Evolutionary conservation across 2,329 filamentous ascomycete species (phyloP), one percentile per base, ranked within the genome.

Genomic region (Colletotrichum graminicola): DNA sequence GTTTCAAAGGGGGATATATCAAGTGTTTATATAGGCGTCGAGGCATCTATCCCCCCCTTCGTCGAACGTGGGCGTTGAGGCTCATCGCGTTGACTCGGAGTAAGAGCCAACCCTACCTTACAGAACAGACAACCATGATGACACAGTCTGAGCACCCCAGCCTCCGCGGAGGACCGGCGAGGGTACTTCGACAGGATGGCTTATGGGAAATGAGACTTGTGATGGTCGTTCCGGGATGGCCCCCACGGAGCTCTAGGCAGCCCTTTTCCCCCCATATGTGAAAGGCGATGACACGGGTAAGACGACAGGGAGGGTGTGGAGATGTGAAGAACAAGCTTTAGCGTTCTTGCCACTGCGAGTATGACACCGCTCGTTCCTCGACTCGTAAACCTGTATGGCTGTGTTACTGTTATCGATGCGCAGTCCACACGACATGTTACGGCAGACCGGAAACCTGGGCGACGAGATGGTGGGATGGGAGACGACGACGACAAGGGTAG

Each of bases 181-280:
- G 64, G 56, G 47, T 70, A 45, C 39, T 39, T 51, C 34, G 49
- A 67, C 62, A 23, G 49, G 16, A 32, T 36, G 62, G 39, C 39
- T 45, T 51, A 41, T 49, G 45, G 57, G 26, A 49, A 59, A 36
- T 26, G 57, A 61, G 57, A 67, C 34, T 36, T 60, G 36, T 29
- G 52, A 47, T 67, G 54, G 59, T 60, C 39, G 59, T 34, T 71
- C 54, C 68, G 59, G 68, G 59, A 71, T 32, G 65, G 68, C 65
- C 65, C 68, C 68, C 59, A 71, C 57, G 67, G 67, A 52, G 26
- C 57, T 47, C 68, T 54, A 71, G 68, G 68, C 68, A 71, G 59
- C 68, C 56, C 36, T 54, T 49, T 62, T 43, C 16, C 10, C 1
- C 32, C 34, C 29, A 65, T 6, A 49, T 54, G 54, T 62, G 52